These are phyloP conservation scores for Lepidium campestre DNA, from an alignment of 441 rosid species.

Conservation along the genomic window DNA sequence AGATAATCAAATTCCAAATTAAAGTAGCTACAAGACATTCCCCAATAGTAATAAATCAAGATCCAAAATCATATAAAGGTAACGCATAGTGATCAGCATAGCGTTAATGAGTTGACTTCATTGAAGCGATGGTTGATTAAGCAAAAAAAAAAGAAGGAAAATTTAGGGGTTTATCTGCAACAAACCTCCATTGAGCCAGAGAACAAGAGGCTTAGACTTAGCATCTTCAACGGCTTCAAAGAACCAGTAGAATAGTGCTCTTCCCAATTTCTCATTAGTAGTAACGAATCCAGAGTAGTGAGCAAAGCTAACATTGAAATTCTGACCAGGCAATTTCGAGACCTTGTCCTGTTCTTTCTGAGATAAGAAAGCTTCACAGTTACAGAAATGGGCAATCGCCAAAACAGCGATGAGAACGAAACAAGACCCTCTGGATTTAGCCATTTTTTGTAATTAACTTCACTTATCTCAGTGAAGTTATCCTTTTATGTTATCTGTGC, in stretches of 20 bases:
- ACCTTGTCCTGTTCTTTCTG: conserved; percentile 65
- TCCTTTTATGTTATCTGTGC: background rate
- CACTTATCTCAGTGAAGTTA: background rate
- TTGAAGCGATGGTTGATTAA: background rate
- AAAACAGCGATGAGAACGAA: conserved; percentile 13
- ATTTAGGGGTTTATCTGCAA: background rate
- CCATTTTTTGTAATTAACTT: conserved; percentile 31
- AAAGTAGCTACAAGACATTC: background rate
- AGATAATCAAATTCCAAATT: background rate
- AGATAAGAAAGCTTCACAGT: conserved; percentile 27
- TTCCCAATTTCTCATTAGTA: conserved; percentile 59
- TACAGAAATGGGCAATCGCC: conserved; percentile 30
- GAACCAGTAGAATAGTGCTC: conserved; percentile 88
- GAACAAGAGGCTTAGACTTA: conserved; percentile 80
- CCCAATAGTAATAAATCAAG: background rate
- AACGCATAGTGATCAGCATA: background rate
- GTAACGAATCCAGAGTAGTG: conserved; percentile 78
- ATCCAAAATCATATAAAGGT: background rate
- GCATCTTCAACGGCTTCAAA: conserved; percentile 72
- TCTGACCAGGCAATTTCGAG: conserved; percentile 63
- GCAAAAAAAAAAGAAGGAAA: background rate
- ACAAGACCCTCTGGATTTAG: conserved; percentile 22
- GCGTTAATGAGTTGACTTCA: background rate
- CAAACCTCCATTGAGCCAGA: conserved; percentile 95
- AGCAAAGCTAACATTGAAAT: conserved; percentile 52